Base-by-base conservation (phyloP, 2,329 filamentous ascomycete genomes). In the Colletotrichum eleusines region DNA sequence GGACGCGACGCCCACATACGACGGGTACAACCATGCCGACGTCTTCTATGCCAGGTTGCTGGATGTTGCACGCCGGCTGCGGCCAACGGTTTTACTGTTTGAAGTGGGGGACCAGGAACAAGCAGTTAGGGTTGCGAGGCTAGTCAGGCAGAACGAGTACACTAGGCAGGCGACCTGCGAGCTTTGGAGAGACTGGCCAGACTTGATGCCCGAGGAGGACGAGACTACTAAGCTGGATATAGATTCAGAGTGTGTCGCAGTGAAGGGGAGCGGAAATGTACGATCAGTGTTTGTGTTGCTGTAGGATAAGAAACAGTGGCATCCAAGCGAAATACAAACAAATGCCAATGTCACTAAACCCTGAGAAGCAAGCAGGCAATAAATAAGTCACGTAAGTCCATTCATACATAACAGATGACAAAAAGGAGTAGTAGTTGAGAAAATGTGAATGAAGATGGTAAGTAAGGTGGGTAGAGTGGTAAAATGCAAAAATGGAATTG, bases 61-160 rank as follows among this genome's bases (percentile, higher is more conserved):
- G 1, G 80, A 86, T 0, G 79, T 92, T 12, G 88, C 89, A 0
- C 70, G 76, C 2, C 63, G 79, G 1, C 76, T 90, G 5, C 75
- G 81, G 26, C 86, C 91, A 0, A 86, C 84, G 55, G 76, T 91
- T 9, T 77, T 92, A 12, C 78, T 94, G 0, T 85, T 95, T 73
- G 94, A 97, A 79, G 87, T 95, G 33, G 92, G 90, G 0, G 92
- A 93, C 75, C 78, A 89, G 71, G 82, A 80, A 7, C 94, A 97
- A 80, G 93, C 92, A 0, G 65, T 79, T 6, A 84, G 93, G 16
- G 91, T 96, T 2, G 85, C 87, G 1, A 75, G 78, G 11, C 81
- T 89, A 76, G 87, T 84, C 8, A 63, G 79, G 33, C 62, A 62
- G 8, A 74, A 81, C 67, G n/a, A 62, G 69, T 64, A 78, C 8